Evolutionary conservation across 768 basidiomycete species (phyloP).

Genomic region (Mycena sanguinolenta): DNA sequence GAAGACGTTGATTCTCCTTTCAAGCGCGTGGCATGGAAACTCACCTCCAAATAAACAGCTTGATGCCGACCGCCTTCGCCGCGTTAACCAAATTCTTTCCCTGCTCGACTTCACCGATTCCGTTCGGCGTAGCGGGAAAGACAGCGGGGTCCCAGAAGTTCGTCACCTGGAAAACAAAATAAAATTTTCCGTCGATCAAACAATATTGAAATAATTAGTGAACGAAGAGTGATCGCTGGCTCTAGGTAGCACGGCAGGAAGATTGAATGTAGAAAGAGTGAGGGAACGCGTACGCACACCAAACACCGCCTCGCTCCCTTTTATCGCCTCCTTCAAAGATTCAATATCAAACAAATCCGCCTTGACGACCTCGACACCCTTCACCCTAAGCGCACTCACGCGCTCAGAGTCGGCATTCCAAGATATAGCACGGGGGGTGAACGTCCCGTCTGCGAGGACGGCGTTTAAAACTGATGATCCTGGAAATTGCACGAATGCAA

Average conservation of each 20-base stretch:
- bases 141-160: conserved; percentile 24
- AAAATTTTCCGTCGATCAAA: too few species aligned
- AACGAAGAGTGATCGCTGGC: too few species aligned
- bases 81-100: conserved; percentile 31
- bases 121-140: not conserved
- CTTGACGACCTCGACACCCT: not conserved
- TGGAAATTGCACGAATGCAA: too few species aligned
- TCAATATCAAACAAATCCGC: not conserved
- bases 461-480: not conserved
- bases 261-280: too few species aligned
- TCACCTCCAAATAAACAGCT: conserved; percentile 28
- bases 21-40: not conserved
- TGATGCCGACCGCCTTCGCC: conserved; percentile 25
- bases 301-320: not conserved
- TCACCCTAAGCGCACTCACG: not conserved
- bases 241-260: too few species aligned
- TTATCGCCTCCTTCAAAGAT: not conserved
- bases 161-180: too few species aligned
- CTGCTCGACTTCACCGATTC: conserved; percentile 13
- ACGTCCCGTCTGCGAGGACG: not conserved
- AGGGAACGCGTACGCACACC: not conserved
- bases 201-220: not conserved
- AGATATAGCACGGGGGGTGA: not conserved
- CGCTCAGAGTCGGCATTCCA: not conserved
- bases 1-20: not conserved